Evolutionary conservation across 2,329 filamentous ascomycete species (phyloP), one percentile per base, ranked within the genome.

Genomic region (Fusarium chlamydosporum): DNA sequence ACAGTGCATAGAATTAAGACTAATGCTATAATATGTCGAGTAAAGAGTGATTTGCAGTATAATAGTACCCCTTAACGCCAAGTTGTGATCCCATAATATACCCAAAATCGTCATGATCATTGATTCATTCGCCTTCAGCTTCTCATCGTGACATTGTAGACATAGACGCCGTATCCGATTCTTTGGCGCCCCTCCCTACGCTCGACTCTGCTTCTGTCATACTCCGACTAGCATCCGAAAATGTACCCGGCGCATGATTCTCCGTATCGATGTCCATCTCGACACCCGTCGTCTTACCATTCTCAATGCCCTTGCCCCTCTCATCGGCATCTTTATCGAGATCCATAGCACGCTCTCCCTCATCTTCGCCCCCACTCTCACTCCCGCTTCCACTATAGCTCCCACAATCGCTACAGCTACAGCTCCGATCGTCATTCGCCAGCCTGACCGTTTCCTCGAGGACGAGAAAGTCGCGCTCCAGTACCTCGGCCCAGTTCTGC

Each of bases 401-500:
- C 15, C 75, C 78, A 56, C 80, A 80, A 42, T 78, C 77, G 58
- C 79, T 82, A 46, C 80, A 82, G 65, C 79, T 82, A 43, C 78
- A 81, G 45, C 76, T 77, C 52, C 76, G 76, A 38, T 72, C 74
- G 47, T 76, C 76, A 50, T 79, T 81, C 4, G 85, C 88, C 58
- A 90, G 76, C 70, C 88, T 79, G 72, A 91, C 76, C 41, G 88
- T 91, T 83, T 91, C 88, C 77, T 89, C 87, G 8, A 91, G 75
- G 43, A 89, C 84, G 56, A 90, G 67, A 68, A 91, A 89, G 70
- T 90, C 87, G 61, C 88, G 79, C 83, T 90, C 92, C 74, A 95
- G 83, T 80, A 94, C 88, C 84, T 96, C 92, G 23, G 92, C 91
- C 92, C 92, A 96, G 78, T 94, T 94, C 83, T 95, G 92, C 75